Evolutionary conservation across 2,329 filamentous ascomycete species (phyloP), one percentile per base, ranked within the genome.

Genomic region (Penicillium sp.): DNA sequence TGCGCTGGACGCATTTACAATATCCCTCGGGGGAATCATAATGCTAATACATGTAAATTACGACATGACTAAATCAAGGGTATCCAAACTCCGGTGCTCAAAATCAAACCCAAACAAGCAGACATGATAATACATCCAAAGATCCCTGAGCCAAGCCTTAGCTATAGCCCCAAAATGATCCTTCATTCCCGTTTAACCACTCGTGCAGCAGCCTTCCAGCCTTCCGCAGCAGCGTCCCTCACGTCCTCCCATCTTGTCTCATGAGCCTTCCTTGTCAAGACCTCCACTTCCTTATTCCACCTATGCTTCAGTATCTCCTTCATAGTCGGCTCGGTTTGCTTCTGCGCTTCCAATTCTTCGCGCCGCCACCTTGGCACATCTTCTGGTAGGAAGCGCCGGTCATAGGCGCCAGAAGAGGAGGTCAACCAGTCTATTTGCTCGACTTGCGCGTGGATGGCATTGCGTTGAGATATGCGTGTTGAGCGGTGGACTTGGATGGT

Each of bases 271-370:
- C 79, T 79, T 52, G 88, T 86, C 49, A 86, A 80, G 57, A 79
- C 79, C 70, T 87, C 82, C 35, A 93, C 73, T 72, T 93, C 89
- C 48, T 81, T 73, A 71, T 94, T 93, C 89, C 89, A 93, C 57
- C 83, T 79, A 66, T 89, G 86, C 77, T 93, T 93, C 64, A 86
- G 80, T 35, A 83, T 77, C 68, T 91, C 88, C 51, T 85, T 69
- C 47, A 89, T 75, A 46, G 80, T 79, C 29, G 80, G 79, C n/a
- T 47, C 37, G 29, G 48, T 42, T 40, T 48, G 54, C 10, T 49
- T 52, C 5, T 23, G 49, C 3, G 39, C 23, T 15, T 46, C 29
- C 25, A 51, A 15, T 13, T 60, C 60, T 55, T 63, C 60, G 1
- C 51, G 44, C 1, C 23, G 42, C n/a, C 54, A 50, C 15, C 55